These are phyloP conservation scores for Gonium pectorale DNA, from an alignment of 139 green algal species.

Conservation along the genomic window DNA sequence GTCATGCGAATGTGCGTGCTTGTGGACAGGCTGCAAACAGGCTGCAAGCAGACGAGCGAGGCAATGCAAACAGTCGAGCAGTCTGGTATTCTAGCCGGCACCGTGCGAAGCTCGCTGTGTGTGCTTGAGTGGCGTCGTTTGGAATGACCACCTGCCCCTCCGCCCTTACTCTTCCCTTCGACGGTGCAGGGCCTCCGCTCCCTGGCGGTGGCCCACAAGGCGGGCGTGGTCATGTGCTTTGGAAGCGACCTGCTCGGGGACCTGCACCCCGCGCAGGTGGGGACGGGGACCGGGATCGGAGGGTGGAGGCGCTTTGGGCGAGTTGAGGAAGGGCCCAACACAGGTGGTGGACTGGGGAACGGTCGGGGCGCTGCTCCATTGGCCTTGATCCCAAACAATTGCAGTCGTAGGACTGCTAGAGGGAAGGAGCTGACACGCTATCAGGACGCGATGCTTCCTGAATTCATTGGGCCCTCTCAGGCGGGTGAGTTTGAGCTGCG, in stretches of 20 bases:
- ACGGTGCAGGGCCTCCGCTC: constrained; percentile 48
- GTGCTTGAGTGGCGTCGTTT: no score
- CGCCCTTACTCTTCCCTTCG: no score
- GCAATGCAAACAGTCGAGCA: no score
- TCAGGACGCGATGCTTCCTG: background rate
- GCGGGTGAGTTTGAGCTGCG: constrained; percentile 55
- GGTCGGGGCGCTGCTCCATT: background rate
- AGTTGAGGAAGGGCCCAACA: background rate
- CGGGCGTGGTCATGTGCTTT: constrained; percentile 62
- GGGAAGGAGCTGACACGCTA: no score
- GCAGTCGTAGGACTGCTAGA: no score
- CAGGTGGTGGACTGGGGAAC: background rate
- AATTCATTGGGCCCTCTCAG: constrained; percentile 13
- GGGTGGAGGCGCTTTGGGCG: background rate
- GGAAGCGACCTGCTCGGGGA: constrained; percentile 73
- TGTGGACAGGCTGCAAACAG: no score
- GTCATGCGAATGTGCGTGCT: no score
- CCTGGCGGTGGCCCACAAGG: constrained; percentile 43
- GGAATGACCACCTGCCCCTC: no score
- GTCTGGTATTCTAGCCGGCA: no score
- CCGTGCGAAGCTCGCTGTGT: no score
- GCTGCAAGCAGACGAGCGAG: no score
- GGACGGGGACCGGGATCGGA: background rate
- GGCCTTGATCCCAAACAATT: background rate
- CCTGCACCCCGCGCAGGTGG: constrained; percentile 65